Evolutionary conservation across 2,329 filamentous ascomycete genomes (phyloP).

Genomic region (Ophiosphaerella herpotricha): DNA sequence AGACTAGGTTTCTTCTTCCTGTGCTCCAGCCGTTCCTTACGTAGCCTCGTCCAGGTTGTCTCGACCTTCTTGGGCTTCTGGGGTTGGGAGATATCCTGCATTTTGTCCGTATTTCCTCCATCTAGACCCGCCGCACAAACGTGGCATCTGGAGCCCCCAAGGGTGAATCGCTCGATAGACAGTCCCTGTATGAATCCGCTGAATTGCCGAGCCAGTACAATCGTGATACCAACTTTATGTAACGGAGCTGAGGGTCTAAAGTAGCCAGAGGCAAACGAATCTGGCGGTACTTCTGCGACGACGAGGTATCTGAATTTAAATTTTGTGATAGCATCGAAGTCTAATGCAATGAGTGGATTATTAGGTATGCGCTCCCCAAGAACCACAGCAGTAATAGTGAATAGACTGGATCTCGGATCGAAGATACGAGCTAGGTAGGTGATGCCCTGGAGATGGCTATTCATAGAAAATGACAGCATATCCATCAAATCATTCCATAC

Average conservation of each 20-base stretch:
- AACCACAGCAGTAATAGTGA: background rate
- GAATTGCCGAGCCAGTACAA: background rate
- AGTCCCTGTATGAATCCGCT: too few species aligned
- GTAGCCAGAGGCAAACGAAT: background rate
- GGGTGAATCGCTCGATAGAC: too few species aligned
- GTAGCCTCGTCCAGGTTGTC: too few species aligned
- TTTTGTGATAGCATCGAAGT: background rate
- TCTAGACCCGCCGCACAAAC: too few species aligned
- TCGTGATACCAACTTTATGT: background rate
- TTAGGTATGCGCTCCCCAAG: background rate
- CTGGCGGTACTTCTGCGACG: background rate
- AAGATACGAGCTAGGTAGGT: background rate
- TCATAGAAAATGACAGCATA: too few species aligned
- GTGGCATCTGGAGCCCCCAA: too few species aligned
- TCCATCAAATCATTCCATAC: too few species aligned
- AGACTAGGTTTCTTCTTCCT: too few species aligned
- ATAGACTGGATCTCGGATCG: background rate
- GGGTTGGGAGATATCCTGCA: too few species aligned
- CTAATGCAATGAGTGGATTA: background rate
- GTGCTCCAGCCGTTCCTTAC: too few species aligned
- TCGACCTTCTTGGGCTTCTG: too few species aligned
- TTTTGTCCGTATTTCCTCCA: too few species aligned
- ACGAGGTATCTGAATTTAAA: background rate
- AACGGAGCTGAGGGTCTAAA: background rate
- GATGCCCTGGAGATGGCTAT: background rate